These are phyloP conservation scores for Suillus subluteus DNA, from an alignment of 768 basidiomycete species.

Conservation along the genomic window DNA sequence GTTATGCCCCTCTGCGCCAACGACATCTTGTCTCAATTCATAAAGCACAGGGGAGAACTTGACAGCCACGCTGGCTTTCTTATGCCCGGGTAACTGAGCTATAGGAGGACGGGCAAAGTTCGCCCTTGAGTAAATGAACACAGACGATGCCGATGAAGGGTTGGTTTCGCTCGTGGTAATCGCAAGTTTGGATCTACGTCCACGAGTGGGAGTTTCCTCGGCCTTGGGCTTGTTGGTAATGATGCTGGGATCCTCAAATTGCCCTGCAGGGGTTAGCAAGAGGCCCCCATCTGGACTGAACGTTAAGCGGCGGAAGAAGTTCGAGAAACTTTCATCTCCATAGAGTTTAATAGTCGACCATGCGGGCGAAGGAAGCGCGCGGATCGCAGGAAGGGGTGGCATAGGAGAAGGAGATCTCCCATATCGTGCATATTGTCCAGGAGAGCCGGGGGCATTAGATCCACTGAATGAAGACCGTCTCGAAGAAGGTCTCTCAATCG, in stretches of 20 bases:
- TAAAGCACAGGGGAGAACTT: conserved; percentile 93
- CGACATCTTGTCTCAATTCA: conserved; percentile 74
- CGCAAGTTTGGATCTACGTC: conserved; percentile 58
- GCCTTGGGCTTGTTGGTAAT: conserved; percentile 33
- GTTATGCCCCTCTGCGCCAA: conserved; percentile 33
- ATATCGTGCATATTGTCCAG: conserved; percentile 59
- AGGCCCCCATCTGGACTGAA: conserved; percentile 96
- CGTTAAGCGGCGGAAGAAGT: conserved; percentile 92
- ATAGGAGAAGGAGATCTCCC: conserved; percentile 88
- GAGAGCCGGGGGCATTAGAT: conserved; percentile 79
- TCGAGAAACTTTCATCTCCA: conserved; percentile 92
- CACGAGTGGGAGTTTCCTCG: conserved; percentile 52
- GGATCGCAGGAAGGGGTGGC: conserved; percentile 93
- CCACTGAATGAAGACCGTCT: conserved; percentile 71
- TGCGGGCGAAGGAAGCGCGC: conserved; percentile 61
- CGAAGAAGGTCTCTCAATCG: conserved; percentile 67
- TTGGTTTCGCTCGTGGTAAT: conserved; percentile 37
- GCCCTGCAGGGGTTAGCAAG: conserved; percentile 93
- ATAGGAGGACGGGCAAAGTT: conserved; percentile 93
- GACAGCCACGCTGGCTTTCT: conserved; percentile 93
- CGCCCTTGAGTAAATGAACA: conserved; percentile 94
- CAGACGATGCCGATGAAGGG: conserved; percentile 56
- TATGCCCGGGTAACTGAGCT: conserved; percentile 94
- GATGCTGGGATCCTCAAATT: conserved; percentile 91
- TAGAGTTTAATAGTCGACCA: conserved; percentile 83